Conservation (phyloP, 495 filamentous ascomycete genomes). For the Alectoria sarmentosa region DNA sequence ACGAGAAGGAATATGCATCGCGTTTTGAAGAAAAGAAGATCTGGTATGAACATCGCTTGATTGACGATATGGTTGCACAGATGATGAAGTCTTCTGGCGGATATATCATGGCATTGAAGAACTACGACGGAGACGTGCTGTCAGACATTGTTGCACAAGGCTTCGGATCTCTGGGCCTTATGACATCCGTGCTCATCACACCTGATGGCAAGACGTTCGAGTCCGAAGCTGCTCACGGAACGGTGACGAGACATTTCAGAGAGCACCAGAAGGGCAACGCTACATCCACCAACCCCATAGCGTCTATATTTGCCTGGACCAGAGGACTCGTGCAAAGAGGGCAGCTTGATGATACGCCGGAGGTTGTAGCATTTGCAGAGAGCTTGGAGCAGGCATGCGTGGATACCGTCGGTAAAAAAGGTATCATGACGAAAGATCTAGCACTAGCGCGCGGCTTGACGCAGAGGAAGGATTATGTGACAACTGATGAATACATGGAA, state of each 20-base stretch:
- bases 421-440: slow-evolving; percentile 98
- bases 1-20: slow-evolving; percentile 76
- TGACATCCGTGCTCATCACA: slow-evolving; percentile 96
- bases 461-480: slow-evolving; percentile 74
- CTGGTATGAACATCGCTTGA: slow-evolving; percentile 98
- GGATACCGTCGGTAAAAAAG: slow-evolving; percentile 86
- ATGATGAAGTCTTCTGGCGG: slow-evolving; percentile 98
- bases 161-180: slow-evolving; percentile 94
- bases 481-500: slow-evolving; percentile 78
- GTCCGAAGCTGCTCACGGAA: slow-evolving; percentile 96
- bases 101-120: slow-evolving; percentile 97
- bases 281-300: slow-evolving; percentile 98
- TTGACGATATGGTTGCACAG: slow-evolving; percentile 99
- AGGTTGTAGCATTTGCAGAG: slow-evolving; percentile 83
- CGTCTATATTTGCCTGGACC: slow-evolving; percentile 98
- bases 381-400: slow-evolving; percentile 88
- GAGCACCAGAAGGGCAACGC: slow-evolving; percentile 96
- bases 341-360: slow-evolving; percentile 80
- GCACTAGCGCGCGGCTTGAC: slow-evolving; percentile 85
- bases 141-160: slow-evolving; percentile 97
- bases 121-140: slow-evolving; percentile 99
- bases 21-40: slow-evolving; percentile 85
- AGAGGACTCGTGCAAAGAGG: slow-evolving; percentile 90
- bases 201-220: slow-evolving; percentile 94
- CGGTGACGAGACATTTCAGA: slow-evolving; percentile 95